phyloP scores from a whole-genome alignment of 306 rosid genomes.

The Cucumis melo region DNA sequence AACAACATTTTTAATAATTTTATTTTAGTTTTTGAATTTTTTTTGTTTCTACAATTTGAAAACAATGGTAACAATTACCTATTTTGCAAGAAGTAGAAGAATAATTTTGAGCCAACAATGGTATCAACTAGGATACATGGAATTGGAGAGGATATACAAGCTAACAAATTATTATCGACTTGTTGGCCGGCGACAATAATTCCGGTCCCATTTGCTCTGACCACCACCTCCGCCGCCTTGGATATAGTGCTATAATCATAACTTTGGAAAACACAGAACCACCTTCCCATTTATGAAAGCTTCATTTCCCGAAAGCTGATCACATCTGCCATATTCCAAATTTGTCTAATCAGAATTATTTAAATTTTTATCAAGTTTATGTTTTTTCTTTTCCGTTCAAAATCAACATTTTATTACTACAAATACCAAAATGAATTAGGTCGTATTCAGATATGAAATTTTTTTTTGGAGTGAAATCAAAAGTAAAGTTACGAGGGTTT shows the following conservation, averaged over 20 bases:
- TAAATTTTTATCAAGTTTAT: too few relatives aligned
- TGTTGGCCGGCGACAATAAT: not conserved
- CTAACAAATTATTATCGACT: not conserved
- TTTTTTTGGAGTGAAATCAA: too few relatives aligned
- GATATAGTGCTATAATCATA: rapidly evolving
- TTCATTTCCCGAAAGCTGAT: not conserved
- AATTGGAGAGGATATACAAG: not conserved
- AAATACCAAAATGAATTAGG: too few relatives aligned
- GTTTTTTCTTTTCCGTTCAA: too few relatives aligned
- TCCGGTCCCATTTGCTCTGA: not conserved
- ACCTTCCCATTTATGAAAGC: not conserved
- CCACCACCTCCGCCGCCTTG: not conserved
- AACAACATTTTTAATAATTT: too few relatives aligned
- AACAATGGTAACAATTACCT: too few relatives aligned
- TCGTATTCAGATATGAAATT: too few relatives aligned
- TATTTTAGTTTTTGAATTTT: too few relatives aligned
- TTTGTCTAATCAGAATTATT: too few relatives aligned
- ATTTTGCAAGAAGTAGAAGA: not conserved
- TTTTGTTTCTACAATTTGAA: too few relatives aligned
- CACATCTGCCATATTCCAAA: not conserved
- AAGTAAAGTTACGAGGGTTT: too few relatives aligned
- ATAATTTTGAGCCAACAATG: constrained; percentile 15
- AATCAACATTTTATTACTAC: too few relatives aligned
- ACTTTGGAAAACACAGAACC: not conserved
- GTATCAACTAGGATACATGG: constrained; percentile 17